Evolutionary conservation across 176 grass and related monocot species (phyloP), one percentile per base, ranked within the genome.

Genomic region (Juncus inflexus): DNA sequence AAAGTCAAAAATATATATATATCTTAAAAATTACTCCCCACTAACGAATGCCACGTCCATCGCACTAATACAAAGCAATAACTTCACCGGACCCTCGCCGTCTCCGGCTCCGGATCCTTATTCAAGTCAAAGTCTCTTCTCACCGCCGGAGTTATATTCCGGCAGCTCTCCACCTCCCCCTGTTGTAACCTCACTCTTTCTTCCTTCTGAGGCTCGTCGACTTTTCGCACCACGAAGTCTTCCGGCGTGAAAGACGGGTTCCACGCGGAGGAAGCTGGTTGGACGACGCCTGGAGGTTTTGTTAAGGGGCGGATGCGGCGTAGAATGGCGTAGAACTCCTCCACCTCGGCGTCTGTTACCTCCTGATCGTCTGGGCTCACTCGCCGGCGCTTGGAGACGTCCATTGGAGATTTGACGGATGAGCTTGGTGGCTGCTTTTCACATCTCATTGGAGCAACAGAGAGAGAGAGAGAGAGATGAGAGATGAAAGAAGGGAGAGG

Each of bases 271-370:
- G 69, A 72, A 19, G 70, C 58, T 9, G 40, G 40, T 15, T 50
- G 16, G 15, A 61, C 59, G 3, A 15, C 43, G 78, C 66, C 56
- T 77, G 73, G 37, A 4, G 35, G 75, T 56, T 56, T 76, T 3
- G 90, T 67, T 35, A 77, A 60, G 41, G 68, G 69, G 7, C 75
- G 82, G 61, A 90, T 76, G 67, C 90, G 90, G 12, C 83, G 79
- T 11, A 94, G 76, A 78, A 94, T 94, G 72, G 90, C 85, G 90
- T 85, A 88, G 75, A 94, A 94, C 66, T 95, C 90, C 57, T 89
- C 85, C n/a, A 89, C 82, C 79, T 95, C 85, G 12, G 79, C 77
- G 54, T 94, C 89, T 0, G 89, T 74, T 3, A 77, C 90, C 16
- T 84, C 80, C 0, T 73, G 76, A 37, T 50, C 41, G 72, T 1